phyloP scores from a whole-genome alignment of 495 filamentous ascomycete species.

The Viridothelium virens region DNA sequence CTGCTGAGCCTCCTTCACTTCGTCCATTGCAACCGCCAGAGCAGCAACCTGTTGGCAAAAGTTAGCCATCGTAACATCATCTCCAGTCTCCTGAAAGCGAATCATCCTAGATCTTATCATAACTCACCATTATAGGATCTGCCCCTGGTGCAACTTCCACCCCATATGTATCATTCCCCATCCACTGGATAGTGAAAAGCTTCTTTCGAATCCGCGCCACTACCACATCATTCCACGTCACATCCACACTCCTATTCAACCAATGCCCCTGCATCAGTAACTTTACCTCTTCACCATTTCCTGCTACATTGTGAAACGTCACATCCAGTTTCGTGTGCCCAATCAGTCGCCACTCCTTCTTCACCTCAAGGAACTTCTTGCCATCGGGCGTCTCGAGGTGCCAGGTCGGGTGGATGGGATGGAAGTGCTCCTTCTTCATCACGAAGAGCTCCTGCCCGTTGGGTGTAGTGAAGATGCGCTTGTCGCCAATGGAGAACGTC shows the following conservation, averaged over 20 bases:
- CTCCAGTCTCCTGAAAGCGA: neutral
- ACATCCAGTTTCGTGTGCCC: neutral
- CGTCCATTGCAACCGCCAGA: neutral
- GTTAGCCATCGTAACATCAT: neutral
- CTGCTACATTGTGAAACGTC: neutral
- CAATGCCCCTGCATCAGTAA: neutral
- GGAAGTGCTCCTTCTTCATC: neutral
- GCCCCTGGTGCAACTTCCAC: neutral
- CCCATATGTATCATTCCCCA: neutral
- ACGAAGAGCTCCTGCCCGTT: neutral
- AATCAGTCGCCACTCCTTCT: neutral
- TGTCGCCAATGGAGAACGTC: neutral
- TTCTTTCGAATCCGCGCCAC: neutral
- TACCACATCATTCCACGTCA: neutral
- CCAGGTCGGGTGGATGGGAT: neutral
- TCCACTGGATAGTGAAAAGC: neutral
- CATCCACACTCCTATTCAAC: neutral
- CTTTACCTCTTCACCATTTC: neutral
- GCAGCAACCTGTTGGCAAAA: neutral
- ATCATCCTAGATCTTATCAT: neutral
- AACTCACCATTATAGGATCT: neutral
- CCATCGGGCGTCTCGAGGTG: neutral
- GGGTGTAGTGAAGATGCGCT: neutral
- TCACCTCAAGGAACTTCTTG: neutral
- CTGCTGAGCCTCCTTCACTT: neutral